These are phyloP conservation scores for Mucor mucedo DNA, from an alignment of 371 early-diverging fungal species.

Conservation along the genomic window DNA sequence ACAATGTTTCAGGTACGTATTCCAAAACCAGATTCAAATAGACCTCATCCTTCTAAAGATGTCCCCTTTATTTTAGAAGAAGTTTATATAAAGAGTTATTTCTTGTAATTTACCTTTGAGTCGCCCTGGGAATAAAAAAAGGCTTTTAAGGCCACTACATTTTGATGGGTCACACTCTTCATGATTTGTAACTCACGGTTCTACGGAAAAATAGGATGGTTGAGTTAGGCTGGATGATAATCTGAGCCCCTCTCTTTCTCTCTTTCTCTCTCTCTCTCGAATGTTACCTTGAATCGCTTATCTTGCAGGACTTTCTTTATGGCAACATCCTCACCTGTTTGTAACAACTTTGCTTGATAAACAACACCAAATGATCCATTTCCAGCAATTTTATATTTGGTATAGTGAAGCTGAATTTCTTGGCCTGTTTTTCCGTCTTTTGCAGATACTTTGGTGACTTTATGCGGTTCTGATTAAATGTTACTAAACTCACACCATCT, in stretches of 20 bases:
- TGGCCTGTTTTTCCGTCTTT: conserved; percentile 88
- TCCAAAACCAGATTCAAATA: conserved; percentile 87
- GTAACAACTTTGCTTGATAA: conserved; percentile 88
- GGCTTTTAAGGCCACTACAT: conserved; percentile 74
- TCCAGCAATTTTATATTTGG: conserved; percentile 90
- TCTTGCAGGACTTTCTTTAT: conserved; percentile 98
- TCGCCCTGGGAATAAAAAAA: conserved; percentile 81
- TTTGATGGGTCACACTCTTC: conserved; percentile 79
- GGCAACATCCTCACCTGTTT: conserved; percentile 83
- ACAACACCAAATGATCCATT: conserved; percentile 98
- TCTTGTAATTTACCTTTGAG: conserved; percentile 29
- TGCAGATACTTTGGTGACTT: conserved; percentile 54
- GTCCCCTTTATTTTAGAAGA: not conserved
- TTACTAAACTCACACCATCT: not conserved
- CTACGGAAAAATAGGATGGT: conserved; percentile 31
- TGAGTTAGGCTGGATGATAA: not conserved
- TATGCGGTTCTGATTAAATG: conserved; percentile 3
- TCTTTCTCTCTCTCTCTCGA: not conserved
- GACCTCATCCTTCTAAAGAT: conserved; percentile 68
- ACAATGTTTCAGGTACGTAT: conserved; percentile 87
- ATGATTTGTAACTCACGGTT: conserved; percentile 91
- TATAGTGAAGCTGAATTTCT: conserved; percentile 84
- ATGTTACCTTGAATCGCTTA: conserved; percentile 88
- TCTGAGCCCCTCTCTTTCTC: not conserved
- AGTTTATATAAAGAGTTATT: not conserved